Base-by-base conservation (phyloP, 1,139 yeast genomes). In the Magnusiomyces fungicola region DNA sequence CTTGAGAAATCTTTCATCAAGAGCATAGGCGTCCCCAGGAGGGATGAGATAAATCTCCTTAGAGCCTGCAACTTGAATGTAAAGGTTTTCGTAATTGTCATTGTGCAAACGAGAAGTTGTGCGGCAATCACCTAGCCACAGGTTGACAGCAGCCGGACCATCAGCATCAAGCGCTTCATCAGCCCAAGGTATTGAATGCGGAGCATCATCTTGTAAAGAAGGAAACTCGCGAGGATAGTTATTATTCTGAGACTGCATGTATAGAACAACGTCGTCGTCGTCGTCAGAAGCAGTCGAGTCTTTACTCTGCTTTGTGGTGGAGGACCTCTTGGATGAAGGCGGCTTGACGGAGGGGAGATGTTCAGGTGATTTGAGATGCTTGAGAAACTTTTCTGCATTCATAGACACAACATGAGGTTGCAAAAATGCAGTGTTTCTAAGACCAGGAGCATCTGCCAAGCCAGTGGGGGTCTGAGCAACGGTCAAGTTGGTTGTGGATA, bases 381-480 rank as follows among this genome's bases (percentile, higher is more conserved):
- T 54, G 3, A 68, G 44, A 33, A 69, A 57, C 39, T 59, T 54
- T 3, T 46, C 21, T 22, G 65, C 61, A 1, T 62, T 52, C 58
- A 63, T 56, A 1, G 50, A 50, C 5, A 52, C 48, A 3, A 59
- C 49, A 46, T 58, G 58, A 1, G 73, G 72, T 52, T 67, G 61
- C 22, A 66, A 67, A 54, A 69, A 63, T 27, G 43, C 43, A 4
- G 43, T 40, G 23, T 40, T 40, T 2, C 34, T 32, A 3, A 40
- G 34, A 14, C 43, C 43, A 1, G 72, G 72, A 5, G 72, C 56
- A 47, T 69, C 73, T 1, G 73, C 73, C 45, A 66, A 63, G 3
- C 73, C 73, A 21, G 54, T 46, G 6, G 72, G 72, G 0, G 73
- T 69, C 34, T 60, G 62, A 0, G 73, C 72, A 1, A 69, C 66